phyloP scores from a whole-genome alignment of 129 eudicot species.

The Scalesia atractyloides region DNA sequence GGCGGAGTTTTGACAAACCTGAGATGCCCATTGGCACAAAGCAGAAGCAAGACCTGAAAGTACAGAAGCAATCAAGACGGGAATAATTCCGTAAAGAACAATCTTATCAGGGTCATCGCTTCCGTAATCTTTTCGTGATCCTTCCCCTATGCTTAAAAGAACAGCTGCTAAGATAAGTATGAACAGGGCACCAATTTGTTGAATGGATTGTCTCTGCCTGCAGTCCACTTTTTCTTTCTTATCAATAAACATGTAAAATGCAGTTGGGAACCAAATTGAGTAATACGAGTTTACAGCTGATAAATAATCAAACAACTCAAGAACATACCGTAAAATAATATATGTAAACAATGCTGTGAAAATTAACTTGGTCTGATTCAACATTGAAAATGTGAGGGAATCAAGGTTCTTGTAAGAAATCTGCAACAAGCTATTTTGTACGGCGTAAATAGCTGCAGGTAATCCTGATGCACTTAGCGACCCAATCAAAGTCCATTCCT shows the following conservation, averaged over 20 bases:
- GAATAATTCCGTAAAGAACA: slow-evolving; percentile 75
- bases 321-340: slow-evolving; percentile 70
- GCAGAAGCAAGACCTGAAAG: slow-evolving; percentile 99
- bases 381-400: slow-evolving; percentile 92
- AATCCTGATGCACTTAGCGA: slow-evolving; percentile 87
- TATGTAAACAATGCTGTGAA: slow-evolving; percentile 90
- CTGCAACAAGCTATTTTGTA: slow-evolving; percentile 95
- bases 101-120: slow-evolving; percentile 61
- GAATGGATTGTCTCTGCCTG: slow-evolving; percentile 94
- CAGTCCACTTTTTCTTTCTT: slow-evolving; percentile 9
- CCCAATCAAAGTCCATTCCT: slow-evolving; percentile 81
- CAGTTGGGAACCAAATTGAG: neutral
- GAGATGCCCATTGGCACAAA: slow-evolving; percentile 98
- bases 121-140: slow-evolving; percentile 76
- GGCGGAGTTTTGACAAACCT: slow-evolving; percentile 50
- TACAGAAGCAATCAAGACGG: slow-evolving; percentile 87
- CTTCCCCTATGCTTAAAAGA: slow-evolving; percentile 94
- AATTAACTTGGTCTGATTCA: slow-evolving; percentile 91
- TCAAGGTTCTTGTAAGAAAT: slow-evolving; percentile 90
- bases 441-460: slow-evolving; percentile 94
- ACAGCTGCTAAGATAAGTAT: slow-evolving; percentile 87
- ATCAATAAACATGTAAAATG: neutral
- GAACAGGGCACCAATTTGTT: slow-evolving; percentile 95
- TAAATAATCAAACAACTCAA: slow-evolving; percentile 15
- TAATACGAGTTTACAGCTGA: neutral